Percentiles rank a stretch among this genome's conserved stretches.
These are phyloP conservation scores for Penicillium herquei DNA, from an alignment of 495 filamentous ascomycete genomes.

Conservation along the genomic window DNA sequence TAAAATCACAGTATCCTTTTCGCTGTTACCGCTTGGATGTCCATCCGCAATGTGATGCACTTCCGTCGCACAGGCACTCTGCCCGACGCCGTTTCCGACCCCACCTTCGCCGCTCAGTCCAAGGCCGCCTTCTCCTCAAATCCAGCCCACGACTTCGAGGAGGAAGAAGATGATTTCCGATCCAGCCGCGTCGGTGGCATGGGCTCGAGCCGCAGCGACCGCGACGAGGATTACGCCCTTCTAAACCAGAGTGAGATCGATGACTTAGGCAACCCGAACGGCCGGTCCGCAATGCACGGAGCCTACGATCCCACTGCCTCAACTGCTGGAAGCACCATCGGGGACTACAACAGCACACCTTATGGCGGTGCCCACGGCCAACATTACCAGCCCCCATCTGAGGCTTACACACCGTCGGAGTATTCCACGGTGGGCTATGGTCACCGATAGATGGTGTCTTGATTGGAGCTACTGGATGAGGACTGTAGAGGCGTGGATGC, in stretches of 20 bases:
- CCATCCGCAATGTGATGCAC: conserved; percentile 73
- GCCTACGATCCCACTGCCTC: conserved; percentile 42
- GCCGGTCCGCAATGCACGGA: conserved; percentile 35
- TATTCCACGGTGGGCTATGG: conserved; percentile 22
- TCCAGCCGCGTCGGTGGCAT: conserved; percentile 38
- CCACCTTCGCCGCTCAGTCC: conserved; percentile 49
- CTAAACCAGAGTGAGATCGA: conserved; percentile 48
- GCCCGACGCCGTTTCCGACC: conserved; percentile 60
- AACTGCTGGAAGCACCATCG: conserved; percentile 23
- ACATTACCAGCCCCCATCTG: conserved; percentile 32
- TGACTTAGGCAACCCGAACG: conserved; percentile 37
- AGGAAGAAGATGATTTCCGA: conserved; percentile 50
- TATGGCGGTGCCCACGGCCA: conserved; percentile 48
- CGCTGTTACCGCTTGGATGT: conserved; percentile 66
- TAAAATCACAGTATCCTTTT: conserved; percentile 64
- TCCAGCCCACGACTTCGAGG: conserved; percentile 47
- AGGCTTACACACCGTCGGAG: conserved; percentile 25
- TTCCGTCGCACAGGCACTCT: conserved; percentile 75
- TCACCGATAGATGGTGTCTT: conserved; percentile 19
- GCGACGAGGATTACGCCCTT: conserved; percentile 47
- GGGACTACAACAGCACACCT: conserved; percentile 44
- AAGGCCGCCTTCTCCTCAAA: conserved; percentile 53
- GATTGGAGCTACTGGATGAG: conserved; percentile 1
- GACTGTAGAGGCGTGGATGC: conserved; percentile 10
- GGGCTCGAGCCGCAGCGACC: conserved; percentile 34